A percentile compares a stretch with the other conserved stretches of the same genome.
These are phyloP conservation scores for Stylonectria norvegica DNA, from an alignment of 2,329 filamentous ascomycete genomes.

Conservation along the genomic window DNA sequence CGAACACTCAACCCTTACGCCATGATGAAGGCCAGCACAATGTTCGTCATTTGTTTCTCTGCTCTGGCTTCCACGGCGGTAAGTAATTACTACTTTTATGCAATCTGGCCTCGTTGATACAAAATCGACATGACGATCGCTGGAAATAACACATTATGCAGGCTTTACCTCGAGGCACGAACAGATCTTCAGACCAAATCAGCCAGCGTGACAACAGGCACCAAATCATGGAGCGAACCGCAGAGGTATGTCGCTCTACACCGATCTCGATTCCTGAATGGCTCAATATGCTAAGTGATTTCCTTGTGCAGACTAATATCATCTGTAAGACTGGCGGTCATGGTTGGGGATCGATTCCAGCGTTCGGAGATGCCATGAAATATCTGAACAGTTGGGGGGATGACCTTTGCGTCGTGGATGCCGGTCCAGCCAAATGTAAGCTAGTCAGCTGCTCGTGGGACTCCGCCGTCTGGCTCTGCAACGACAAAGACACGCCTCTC, in stretches of 20 bases:
- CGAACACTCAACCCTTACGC: neutral
- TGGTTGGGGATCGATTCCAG: neutral
- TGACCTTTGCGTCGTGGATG: slow-evolving; percentile 1
- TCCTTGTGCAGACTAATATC: neutral
- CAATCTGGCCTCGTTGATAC: neutral
- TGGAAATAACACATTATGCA: neutral
- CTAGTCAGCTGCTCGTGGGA: slow-evolving; percentile 6
- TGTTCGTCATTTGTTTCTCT: neutral
- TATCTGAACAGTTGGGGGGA: slow-evolving; percentile 1
- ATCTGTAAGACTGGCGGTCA: slow-evolving; percentile 3
- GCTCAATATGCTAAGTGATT: too few relatives aligned
- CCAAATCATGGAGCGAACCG: too few relatives aligned
- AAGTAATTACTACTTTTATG: neutral
- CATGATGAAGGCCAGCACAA: slow-evolving; percentile 3
- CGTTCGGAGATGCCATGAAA: slow-evolving; percentile 2
- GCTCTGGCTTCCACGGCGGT: slow-evolving; percentile 3
- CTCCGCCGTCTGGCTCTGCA: slow-evolving; percentile 9
- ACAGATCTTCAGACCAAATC: too few relatives aligned
- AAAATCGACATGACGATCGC: slow-evolving; percentile 1
- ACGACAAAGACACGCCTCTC: slow-evolving; percentile 4
- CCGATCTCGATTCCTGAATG: too few relatives aligned
- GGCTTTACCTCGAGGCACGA: too few relatives aligned
- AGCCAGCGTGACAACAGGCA: too few relatives aligned
- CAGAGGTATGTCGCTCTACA: too few relatives aligned
- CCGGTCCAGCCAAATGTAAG: slow-evolving; percentile 5